These are phyloP conservation scores for Pseudopithomyces chartarum DNA, from an alignment of 2,329 filamentous ascomycete species.

Conservation along the genomic window DNA sequence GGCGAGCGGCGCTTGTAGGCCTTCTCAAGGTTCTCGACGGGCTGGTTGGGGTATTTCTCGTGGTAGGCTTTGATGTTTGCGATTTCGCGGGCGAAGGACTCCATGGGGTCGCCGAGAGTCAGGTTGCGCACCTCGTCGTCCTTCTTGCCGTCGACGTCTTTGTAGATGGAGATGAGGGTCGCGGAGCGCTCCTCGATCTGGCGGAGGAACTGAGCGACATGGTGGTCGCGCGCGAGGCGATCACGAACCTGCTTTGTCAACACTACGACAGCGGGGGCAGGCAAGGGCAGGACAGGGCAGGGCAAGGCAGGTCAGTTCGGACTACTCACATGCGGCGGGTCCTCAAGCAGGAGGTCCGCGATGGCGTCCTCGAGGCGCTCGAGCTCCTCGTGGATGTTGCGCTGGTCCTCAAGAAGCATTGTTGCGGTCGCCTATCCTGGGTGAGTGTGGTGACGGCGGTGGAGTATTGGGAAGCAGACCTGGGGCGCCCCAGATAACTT, in stretches of 20 bases:
- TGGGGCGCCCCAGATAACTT: constrained; percentile 18
- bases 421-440: constrained; percentile 27
- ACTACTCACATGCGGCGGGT: constrained; percentile 78
- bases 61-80: constrained; percentile 85
- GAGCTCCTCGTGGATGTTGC: constrained; percentile 92
- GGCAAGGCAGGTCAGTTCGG: neutral
- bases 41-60: constrained; percentile 88
- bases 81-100: constrained; percentile 88
- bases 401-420: constrained; percentile 91
- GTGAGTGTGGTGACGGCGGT: constrained; percentile 15
- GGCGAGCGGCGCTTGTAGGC: constrained; percentile 78
- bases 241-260: constrained; percentile 78
- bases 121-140: constrained; percentile 83
- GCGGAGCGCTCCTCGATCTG: constrained; percentile 87
- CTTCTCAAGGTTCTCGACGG: constrained; percentile 91
- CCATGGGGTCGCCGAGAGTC: constrained; percentile 82
- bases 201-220: constrained; percentile 82
- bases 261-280: too few relatives aligned
- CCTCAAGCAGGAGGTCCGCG: constrained; percentile 84
- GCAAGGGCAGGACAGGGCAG: constrained; percentile 7
- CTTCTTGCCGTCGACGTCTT: constrained; percentile 73
- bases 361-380: constrained; percentile 95
- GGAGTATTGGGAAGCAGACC: constrained; percentile 24
- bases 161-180: constrained; percentile 81
- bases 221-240: constrained; percentile 86